Conservation (phyloP, 1,284 basidiomycete genomes). For the Moesziomyces aphidis region DNA sequence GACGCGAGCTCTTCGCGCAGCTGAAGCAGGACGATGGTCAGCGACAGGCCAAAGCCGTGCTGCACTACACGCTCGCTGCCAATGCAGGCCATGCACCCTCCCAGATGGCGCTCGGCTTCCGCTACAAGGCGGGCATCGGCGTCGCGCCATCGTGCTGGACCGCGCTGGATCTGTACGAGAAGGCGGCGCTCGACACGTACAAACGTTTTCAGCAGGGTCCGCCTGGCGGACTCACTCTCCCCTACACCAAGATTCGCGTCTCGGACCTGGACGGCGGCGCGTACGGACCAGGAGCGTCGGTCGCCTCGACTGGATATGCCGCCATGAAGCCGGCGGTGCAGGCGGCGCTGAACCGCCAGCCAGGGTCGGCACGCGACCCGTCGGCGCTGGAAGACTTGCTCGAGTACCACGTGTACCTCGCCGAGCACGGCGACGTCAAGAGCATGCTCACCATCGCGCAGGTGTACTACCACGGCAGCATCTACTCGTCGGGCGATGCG, state of each 20-base stretch:
- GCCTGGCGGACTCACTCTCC: conserved; percentile 87
- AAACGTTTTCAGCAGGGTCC: conserved; percentile 82
- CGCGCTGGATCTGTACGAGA: conserved; percentile 59
- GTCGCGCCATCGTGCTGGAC: conserved; percentile 74
- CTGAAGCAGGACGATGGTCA: conserved; percentile 49
- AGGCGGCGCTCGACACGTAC: conserved; percentile 71
- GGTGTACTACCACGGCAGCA: conserved; percentile 63
- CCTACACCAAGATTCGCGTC: conserved; percentile 82
- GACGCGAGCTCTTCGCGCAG: conserved; percentile 37
- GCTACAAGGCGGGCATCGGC: conserved; percentile 95
- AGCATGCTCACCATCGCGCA: conserved; percentile 54
- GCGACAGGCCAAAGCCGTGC: conserved; percentile 74
- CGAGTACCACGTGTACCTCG: conserved; percentile 71
- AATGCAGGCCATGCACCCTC: conserved; percentile 86
- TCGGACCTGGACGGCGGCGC: conserved; percentile 90
- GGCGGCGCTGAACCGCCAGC: conserved; percentile 71
- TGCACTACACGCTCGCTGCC: conserved; percentile 93
- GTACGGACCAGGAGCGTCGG: conserved; percentile 91
- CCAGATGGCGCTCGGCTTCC: conserved; percentile 91
- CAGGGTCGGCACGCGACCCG: conserved; percentile 46
- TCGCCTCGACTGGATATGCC: conserved; percentile 77
- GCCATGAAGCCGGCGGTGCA: conserved; percentile 80
- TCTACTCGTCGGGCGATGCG: conserved; percentile 56
- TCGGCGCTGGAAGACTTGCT: conserved; percentile 78
- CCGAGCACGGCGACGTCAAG: conserved; percentile 48